phyloP scores from a whole-genome alignment of 345 rosid genomes.

The Eucalyptus tenuipes region DNA sequence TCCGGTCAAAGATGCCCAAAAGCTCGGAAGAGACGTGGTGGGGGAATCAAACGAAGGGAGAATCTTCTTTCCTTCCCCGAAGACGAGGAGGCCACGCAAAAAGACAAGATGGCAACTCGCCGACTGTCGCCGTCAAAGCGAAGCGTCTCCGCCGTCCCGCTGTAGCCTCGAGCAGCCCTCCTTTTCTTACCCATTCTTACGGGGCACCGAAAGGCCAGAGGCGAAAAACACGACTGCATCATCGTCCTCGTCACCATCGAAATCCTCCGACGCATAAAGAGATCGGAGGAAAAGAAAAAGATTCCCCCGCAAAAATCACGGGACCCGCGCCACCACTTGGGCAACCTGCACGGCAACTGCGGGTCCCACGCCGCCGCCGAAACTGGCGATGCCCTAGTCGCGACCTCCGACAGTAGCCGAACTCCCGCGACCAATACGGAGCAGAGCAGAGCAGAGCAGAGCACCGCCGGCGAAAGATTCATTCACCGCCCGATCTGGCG shows the following conservation, averaged over 20 bases:
- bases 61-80: not conserved
- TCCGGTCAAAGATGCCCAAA: not conserved
- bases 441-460: not conserved
- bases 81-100: not conserved
- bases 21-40: not conserved
- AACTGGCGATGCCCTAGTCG: not conserved
- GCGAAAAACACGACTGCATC: not conserved
- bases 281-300: not conserved
- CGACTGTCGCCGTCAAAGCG: not conserved
- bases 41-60: not conserved
- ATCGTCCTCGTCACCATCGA: not conserved
- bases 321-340: not conserved
- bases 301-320: not conserved
- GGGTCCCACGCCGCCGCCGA: not conserved
- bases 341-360: not conserved
- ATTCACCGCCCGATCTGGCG: not conserved
- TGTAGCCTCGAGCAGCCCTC: not conserved
- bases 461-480: not conserved
- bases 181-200: not conserved
- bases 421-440: not conserved
- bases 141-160: not conserved
- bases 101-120: not conserved
- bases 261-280: not conserved
- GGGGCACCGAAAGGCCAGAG: not conserved
- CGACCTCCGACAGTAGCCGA: not conserved